Evolutionary conservation across 169 alveolate species (phyloP).

Genomic region (Besnoitia besnoiti): DNA sequence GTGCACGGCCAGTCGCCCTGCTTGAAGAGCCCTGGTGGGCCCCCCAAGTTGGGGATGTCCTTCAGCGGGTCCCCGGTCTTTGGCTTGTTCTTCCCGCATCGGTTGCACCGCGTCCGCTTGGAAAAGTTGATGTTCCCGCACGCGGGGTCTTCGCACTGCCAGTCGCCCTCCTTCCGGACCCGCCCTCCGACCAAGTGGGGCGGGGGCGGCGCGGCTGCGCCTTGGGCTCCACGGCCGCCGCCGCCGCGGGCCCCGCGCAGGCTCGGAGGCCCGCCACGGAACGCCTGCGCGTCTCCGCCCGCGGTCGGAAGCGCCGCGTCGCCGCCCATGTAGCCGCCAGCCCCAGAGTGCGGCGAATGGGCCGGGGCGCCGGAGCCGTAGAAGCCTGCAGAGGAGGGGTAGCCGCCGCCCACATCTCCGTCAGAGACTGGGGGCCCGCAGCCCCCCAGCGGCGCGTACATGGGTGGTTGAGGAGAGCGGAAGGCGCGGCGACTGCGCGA

Average conservation of each 20-base stretch:
- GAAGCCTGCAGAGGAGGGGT: background rate
- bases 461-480: too few species aligned
- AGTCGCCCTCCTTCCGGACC: conserved; percentile 59
- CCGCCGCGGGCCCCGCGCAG: background rate
- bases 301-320: background rate
- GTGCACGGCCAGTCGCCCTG: conserved; percentile 85
- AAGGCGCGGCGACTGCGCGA: too few species aligned
- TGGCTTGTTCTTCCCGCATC: conserved; percentile 78
- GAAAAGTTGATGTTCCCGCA: conserved; percentile 81
- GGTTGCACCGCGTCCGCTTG: conserved; percentile 80
- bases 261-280: background rate
- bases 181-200: background rate
- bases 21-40: conserved; percentile 69
- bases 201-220: background rate
- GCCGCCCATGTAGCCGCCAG: background rate
- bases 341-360: background rate
- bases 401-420: background rate
- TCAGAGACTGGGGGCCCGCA: too few species aligned
- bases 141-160: conserved; percentile 69
- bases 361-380: background rate
- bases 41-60: conserved; percentile 37
- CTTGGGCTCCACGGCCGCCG: background rate
- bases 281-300: background rate
- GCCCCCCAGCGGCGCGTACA: too few species aligned
- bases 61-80: conserved; percentile 43